Percentiles rank a stretch among this genome's conserved stretches.
These are phyloP conservation scores for Microcera coccophila DNA, from an alignment of 2,329 filamentous ascomycete genomes.

Conservation along the genomic window DNA sequence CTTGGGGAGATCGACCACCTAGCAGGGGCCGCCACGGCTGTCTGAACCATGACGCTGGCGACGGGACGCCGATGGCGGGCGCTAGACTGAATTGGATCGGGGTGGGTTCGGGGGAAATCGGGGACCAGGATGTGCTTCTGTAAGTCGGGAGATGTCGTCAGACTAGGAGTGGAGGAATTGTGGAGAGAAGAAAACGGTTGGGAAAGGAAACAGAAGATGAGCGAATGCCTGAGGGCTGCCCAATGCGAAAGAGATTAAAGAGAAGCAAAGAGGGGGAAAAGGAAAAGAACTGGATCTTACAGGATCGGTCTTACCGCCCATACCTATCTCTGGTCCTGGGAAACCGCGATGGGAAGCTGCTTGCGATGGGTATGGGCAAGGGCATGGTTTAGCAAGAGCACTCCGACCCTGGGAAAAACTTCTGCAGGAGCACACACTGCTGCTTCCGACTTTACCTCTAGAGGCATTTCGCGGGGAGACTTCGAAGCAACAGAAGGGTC, in stretches of 20 bases:
- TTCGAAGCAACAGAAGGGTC: background rate
- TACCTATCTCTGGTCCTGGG: background rate
- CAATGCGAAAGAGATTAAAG: background rate
- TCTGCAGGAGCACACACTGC: constrained; percentile 9
- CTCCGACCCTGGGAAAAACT: constrained; percentile 2
- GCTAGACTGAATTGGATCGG: constrained; percentile 11
- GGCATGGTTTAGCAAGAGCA: background rate
- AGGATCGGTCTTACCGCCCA: background rate
- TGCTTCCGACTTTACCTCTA: background rate
- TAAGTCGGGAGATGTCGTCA: constrained; percentile 21
- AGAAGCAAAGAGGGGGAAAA: background rate
- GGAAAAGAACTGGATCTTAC: background rate
- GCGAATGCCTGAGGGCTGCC: no score
- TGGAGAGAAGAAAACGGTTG: background rate
- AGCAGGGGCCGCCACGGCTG: constrained; percentile 8
- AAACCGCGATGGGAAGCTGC: background rate
- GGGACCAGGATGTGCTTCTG: constrained; percentile 18
- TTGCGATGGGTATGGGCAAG: no score
- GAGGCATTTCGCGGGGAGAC: background rate
- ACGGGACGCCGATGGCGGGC: constrained; percentile 19
- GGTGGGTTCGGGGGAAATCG: constrained; percentile 22
- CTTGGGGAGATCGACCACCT: constrained; percentile 5
- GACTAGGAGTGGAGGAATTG: constrained; percentile 8
- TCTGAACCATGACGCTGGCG: constrained; percentile 20
- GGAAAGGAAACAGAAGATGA: background rate